Evolutionary conservation across 2,329 filamentous ascomycete genomes (phyloP).

Genomic region (Claviceps lovelessii): DNA sequence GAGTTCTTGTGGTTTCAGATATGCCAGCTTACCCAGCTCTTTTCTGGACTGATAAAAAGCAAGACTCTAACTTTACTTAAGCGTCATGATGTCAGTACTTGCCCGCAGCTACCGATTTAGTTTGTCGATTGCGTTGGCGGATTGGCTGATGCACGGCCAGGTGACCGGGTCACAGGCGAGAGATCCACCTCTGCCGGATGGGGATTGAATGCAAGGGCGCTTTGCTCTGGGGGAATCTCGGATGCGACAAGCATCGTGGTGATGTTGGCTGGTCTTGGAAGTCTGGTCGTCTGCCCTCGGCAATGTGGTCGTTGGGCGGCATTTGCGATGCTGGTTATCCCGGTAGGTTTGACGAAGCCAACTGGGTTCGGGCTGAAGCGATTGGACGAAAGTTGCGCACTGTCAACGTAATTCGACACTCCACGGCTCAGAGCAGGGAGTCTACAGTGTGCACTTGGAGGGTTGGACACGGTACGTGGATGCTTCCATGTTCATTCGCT

Average conservation of each 20-base stretch:
- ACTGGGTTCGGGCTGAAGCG: no score
- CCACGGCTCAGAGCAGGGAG: no score
- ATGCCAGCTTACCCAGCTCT: neutral
- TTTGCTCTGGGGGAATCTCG: neutral
- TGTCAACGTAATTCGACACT: no score
- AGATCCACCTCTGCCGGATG: neutral
- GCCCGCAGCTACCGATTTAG: neutral
- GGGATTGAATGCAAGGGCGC: neutral
- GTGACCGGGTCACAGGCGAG: neutral
- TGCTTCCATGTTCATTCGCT: no score
- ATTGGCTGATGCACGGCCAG: neutral
- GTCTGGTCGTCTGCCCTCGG: no score
- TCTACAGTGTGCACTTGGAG: no score
- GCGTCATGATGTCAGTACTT: slow-evolving; percentile 6
- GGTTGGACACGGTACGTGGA: no score
- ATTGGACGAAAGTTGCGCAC: no score
- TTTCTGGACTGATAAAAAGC: neutral
- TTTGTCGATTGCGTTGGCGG: neutral
- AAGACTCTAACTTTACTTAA: neutral
- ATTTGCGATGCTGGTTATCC: neutral
- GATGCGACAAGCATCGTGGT: neutral
- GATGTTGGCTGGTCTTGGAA: no score
- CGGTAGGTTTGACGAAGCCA: no score
- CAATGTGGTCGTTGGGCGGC: neutral
- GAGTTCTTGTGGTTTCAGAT: neutral